Evolutionary conservation across 305 asterid genomes (phyloP).

Genomic region (Fraxinus angustifolia): DNA sequence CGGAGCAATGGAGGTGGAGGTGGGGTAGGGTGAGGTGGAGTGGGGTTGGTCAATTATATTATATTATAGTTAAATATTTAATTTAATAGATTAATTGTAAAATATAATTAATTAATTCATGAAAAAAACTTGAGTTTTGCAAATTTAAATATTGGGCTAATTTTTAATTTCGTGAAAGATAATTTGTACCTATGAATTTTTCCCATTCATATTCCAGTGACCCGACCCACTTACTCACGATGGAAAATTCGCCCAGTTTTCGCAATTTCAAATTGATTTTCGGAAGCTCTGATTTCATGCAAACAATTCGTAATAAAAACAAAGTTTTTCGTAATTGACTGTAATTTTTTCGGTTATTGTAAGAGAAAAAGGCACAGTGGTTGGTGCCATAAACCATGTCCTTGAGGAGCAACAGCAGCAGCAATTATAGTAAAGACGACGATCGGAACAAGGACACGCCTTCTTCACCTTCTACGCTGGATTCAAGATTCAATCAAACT

Average conservation of each 20-base stretch:
- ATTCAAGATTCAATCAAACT: constrained; percentile 95
- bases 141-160: too few species aligned
- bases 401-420: constrained; percentile 37
- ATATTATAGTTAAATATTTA: too few species aligned
- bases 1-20: too few species aligned
- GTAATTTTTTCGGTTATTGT: background rate
- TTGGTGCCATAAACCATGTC: background rate
- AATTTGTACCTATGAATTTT: too few species aligned
- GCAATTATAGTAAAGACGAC: constrained; percentile 40
- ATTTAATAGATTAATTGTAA: too few species aligned
- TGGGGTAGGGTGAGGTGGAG: too few species aligned
- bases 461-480: constrained; percentile 46
- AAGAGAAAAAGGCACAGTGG: background rate
- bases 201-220: background rate
- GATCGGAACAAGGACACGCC: constrained; percentile 45
- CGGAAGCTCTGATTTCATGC: background rate
- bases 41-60: too few species aligned
- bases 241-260: background rate
- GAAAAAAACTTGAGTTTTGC: too few species aligned
- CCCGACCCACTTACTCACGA: background rate
- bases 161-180: too few species aligned
- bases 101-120: too few species aligned
- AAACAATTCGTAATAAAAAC: background rate
- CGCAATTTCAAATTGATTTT: background rate
- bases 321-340: background rate